Conservation (phyloP, 2,329 filamentous ascomycete species). For the Achaetomium macrosporum region DNA sequence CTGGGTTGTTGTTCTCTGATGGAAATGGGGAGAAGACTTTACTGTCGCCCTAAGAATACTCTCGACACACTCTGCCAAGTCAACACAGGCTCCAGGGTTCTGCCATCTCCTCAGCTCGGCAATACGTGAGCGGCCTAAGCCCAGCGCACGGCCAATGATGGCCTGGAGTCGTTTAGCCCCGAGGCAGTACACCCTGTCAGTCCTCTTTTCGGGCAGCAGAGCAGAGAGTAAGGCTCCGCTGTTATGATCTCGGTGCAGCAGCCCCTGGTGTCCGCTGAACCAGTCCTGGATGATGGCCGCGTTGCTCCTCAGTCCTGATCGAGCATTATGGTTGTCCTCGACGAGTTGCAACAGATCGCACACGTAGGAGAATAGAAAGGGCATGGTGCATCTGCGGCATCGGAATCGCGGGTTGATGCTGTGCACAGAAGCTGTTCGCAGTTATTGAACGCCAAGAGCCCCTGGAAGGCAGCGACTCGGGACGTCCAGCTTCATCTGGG, state of each 20-base stretch:
- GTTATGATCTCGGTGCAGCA: constrained; percentile 53
- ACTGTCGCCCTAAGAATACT: constrained; percentile 57
- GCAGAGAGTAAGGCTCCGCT: constrained; percentile 65
- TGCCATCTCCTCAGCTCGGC: constrained; percentile 59
- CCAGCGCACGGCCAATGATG: constrained; percentile 62
- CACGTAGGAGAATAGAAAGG: constrained; percentile 62
- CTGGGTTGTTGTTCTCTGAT: constrained; percentile 6
- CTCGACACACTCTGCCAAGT: constrained; percentile 68
- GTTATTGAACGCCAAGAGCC: not conserved
- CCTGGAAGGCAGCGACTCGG: too few species aligned
- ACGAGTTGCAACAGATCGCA: constrained; percentile 69
- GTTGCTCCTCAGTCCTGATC: constrained; percentile 28
- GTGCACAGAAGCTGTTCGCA: not conserved
- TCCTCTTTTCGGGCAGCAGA: constrained; percentile 68
- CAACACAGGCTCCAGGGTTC: constrained; percentile 49
- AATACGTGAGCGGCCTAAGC: constrained; percentile 56
- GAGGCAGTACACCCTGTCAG: constrained; percentile 71
- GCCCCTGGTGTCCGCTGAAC: constrained; percentile 58
- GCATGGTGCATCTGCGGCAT: constrained; percentile 39
- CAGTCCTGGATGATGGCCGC: constrained; percentile 50
- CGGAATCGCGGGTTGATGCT: not conserved
- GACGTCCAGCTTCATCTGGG: too few species aligned
- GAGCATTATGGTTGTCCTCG: constrained; percentile 40
- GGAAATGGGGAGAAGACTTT: constrained; percentile 25
- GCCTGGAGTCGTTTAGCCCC: constrained; percentile 56